Conservation (phyloP, 768 basidiomycete genomes). For the Ramaria sp. region DNA sequence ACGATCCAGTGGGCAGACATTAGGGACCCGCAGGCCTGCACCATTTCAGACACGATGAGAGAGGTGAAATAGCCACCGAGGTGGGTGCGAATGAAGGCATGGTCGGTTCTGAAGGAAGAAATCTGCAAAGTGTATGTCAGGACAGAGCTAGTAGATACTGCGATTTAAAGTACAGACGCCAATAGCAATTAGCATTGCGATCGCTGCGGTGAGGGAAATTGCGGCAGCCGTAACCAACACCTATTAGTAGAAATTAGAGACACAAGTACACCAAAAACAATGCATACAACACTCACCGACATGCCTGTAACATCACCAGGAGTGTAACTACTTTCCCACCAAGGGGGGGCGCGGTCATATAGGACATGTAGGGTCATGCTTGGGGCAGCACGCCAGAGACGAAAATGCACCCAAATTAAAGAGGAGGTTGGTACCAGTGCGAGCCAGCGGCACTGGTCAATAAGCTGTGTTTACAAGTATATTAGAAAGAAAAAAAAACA, state of each 20-base stretch:
- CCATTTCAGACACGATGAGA: conserved; percentile 21
- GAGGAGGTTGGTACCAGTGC: no score
- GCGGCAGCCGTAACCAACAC: not conserved
- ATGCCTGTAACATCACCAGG: not conserved
- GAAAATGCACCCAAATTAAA: no score
- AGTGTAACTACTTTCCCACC: not conserved
- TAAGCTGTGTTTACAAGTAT: no score
- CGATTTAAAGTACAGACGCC: not conserved
- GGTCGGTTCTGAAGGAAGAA: not conserved
- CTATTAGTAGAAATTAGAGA: not conserved
- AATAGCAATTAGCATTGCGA: not conserved
- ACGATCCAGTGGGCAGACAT: conserved; percentile 21
- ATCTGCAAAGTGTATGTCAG: not conserved
- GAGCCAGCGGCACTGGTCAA: no score
- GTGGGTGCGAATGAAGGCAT: conserved; percentile 10
- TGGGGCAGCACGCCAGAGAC: no score
- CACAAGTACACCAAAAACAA: not conserved
- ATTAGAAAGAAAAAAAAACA: no score
- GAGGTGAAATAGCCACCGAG: conserved; percentile 21
- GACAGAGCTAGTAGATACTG: not conserved
- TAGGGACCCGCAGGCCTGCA: conserved; percentile 23
- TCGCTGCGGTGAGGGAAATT: not conserved
- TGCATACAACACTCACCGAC: not conserved
- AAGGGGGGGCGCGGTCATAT: no score
- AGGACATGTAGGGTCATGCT: no score